Evolutionary conservation across 1,284 basidiomycete genomes (phyloP).

Genomic region (Neotropicomus parvogracilis): DNA sequence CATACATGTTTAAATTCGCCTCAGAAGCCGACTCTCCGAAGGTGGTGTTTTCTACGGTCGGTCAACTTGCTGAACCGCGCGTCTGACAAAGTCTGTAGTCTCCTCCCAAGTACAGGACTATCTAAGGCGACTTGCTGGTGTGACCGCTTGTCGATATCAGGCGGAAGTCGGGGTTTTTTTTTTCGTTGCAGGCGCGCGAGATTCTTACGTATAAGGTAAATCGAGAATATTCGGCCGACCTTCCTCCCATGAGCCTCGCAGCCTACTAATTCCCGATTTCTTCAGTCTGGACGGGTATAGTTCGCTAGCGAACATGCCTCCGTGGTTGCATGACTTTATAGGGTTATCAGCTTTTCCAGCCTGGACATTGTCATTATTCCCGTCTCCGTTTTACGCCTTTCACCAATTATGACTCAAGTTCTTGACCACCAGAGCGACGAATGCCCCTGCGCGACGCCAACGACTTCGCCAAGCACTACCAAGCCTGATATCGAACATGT

Average conservation of each 20-base stretch:
- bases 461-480: background rate
- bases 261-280: background rate
- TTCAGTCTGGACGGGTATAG: no score
- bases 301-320: no score
- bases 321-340: constrained; percentile 7
- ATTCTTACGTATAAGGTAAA: background rate
- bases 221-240: constrained; percentile 13
- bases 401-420: constrained; percentile 13
- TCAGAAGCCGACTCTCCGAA: background rate
- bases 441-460: background rate
- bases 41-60: background rate
- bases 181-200: no score
- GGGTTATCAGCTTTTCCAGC: background rate
- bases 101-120: background rate
- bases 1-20: background rate
- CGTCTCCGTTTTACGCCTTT: background rate
- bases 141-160: background rate
- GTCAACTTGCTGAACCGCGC: no score
- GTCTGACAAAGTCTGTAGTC: no score
- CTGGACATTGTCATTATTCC: background rate
- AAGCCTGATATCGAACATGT: constrained; percentile 62
- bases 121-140: background rate
- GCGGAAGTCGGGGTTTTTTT: no score
- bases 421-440: background rate
- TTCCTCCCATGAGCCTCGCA: background rate